phyloP scores from a whole-genome alignment of 2,329 filamentous ascomycete species.

The Claviceps maximensis region DNA sequence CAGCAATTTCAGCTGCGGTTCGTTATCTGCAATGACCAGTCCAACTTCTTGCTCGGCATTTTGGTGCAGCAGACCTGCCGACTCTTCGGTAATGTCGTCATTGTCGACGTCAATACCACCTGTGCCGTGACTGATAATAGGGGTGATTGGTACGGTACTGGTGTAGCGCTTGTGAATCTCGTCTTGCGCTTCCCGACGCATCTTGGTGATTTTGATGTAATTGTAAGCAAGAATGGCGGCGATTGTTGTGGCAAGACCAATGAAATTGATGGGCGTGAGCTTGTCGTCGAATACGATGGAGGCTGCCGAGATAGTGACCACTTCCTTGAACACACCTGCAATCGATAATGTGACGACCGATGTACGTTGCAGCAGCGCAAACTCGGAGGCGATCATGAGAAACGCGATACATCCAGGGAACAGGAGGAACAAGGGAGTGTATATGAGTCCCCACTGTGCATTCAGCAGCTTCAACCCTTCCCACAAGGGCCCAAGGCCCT shows the following conservation, averaged over 20 bases:
- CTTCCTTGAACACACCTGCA: constrained; percentile 97
- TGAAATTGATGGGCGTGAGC: constrained; percentile 75
- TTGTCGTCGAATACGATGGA: constrained; percentile 79
- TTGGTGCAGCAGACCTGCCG: constrained; percentile 30
- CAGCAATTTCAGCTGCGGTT: constrained; percentile 16
- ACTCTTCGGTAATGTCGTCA: constrained; percentile 30
- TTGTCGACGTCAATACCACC: constrained; percentile 30
- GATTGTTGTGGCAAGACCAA: constrained; percentile 80
- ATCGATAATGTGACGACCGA: constrained; percentile 93
- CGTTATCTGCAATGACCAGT: constrained; percentile 27
- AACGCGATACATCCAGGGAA: constrained; percentile 90
- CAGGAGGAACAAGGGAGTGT: constrained; percentile 61
- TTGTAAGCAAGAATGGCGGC: constrained; percentile 81
- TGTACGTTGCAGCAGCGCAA: constrained; percentile 85
- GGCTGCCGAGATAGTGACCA: constrained; percentile 85
- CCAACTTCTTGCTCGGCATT: constrained; percentile 23
- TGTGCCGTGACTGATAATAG: constrained; percentile 24
- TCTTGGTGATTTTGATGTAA: constrained; percentile 82
- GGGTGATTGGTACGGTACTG: constrained; percentile 19
- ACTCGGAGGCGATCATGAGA: constrained; percentile 92
- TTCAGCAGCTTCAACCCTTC: constrained; percentile 52
- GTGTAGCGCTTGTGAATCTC: constrained; percentile 32
- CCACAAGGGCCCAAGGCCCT: constrained; percentile 58
- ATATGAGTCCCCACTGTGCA: constrained; percentile 51
- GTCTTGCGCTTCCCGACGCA: constrained; percentile 61